phyloP scores from a whole-genome alignment of 2,329 filamentous ascomycete genomes.

The Diaporthe aspalathi region DNA sequence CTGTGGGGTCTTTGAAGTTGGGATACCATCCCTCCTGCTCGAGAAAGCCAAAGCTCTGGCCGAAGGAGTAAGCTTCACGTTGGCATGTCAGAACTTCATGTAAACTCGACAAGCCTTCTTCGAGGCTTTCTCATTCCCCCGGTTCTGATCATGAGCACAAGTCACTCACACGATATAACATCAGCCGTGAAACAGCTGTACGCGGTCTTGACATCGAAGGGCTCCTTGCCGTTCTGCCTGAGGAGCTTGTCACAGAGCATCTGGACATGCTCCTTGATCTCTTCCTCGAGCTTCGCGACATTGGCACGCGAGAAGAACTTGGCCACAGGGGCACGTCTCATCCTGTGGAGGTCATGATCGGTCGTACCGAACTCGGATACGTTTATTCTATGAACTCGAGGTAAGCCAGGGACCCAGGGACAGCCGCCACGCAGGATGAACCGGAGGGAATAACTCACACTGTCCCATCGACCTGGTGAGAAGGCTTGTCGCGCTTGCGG shows the following conservation, averaged over 20 bases:
- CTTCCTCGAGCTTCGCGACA: conserved; percentile 40
- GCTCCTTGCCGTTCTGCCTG: conserved; percentile 18
- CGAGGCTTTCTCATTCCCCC: conserved; percentile 8
- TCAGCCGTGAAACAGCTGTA: conserved; percentile 37
- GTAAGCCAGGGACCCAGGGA: neutral
- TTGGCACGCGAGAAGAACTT: conserved; percentile 42
- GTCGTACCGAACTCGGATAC: conserved; percentile 34
- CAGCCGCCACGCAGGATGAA: no score
- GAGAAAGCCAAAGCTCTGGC: conserved; percentile 43
- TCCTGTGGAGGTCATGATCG: conserved; percentile 41
- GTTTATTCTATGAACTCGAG: neutral
- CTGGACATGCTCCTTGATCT: conserved; percentile 41
- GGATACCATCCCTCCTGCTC: conserved; percentile 43
- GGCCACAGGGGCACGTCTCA: conserved; percentile 38
- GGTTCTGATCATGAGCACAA: neutral
- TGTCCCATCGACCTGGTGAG: conserved; percentile 33
- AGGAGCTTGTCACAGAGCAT: conserved; percentile 40
- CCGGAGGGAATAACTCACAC: conserved; percentile 15
- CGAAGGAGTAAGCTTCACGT: conserved; percentile 38
- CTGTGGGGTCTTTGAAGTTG: conserved; percentile 42
- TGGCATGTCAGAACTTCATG: neutral
- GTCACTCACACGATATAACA: conserved; percentile 34
- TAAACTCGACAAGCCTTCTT: neutral
- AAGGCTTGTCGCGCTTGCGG: conserved; percentile 40
- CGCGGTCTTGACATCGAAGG: conserved; percentile 36